Evolutionary conservation across 805 yeast species (phyloP), one percentile per base, ranked within the genome.

Genomic region (Wickerhamomyces silvicola): DNA sequence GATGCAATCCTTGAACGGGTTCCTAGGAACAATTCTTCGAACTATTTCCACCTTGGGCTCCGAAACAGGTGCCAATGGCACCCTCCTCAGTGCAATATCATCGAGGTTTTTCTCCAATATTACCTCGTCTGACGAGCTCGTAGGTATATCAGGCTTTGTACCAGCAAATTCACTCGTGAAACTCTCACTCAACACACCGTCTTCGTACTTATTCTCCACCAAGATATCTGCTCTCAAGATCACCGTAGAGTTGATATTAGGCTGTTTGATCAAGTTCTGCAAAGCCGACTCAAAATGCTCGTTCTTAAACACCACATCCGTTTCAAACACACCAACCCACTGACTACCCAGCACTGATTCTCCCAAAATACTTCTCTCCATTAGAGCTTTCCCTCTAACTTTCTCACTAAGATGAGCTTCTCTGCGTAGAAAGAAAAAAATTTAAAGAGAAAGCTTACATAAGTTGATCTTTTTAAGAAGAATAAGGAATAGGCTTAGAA

Each of bases 241-340:
- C 22, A 86, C 92, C 0, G 96, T 82, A 9, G 97, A 88, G 59
- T 88, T 90, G 58, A 86, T 82, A 52, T 87, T 83, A 12, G 96
- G 96, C 42, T 84, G 85, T 37, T 70, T 67, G 33, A 86, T 81
- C 38, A 86, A 66, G 54, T 85, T 83, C 27, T 72, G 57, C 88
- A 86, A 81, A 6, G 95, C 95, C 3, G 61, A 60, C 35, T 75
- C 78, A 49, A 78, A 86, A 57, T 86, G 84, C 5, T 54, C 56
- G 10, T 64, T 48, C 10, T 59, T 59, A 44, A 78, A 79, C 4
- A 64, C 72, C 3, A 69, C 78, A 1, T 49, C 49, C 0, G 60
- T 50, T 36, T 66, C 64, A 46, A 71, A 79, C 1, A 80, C 52
- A 0, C 81, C 75, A 13, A 71, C 68, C 92, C 92, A 81, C 23